Base-by-base conservation (phyloP, 202 grass and related monocot genomes). In the Bolboschoenoplectus hybrid region DNA sequence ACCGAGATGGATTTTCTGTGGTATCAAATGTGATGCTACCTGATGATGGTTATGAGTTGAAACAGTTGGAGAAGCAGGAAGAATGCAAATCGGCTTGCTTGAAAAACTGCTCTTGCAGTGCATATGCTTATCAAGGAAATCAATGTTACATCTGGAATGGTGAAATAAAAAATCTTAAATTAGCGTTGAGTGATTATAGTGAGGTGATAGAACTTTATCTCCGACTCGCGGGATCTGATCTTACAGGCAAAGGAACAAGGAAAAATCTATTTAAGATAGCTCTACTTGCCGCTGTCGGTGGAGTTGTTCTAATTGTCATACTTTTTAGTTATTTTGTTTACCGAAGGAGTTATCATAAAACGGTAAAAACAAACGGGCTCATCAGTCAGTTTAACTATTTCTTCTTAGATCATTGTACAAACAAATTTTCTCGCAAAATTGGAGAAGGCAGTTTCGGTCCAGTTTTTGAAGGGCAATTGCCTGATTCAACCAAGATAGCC, bases 401-500 rank as follows among this genome's bases (percentile, higher is more conserved):
- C 10, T 73, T 86, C 11, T 70, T 95, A 74, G 89, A 55, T 38
- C 71, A 84, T 46, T 85, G 82, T 78, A 92, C 91, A 73, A 81
- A 72, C 74, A 86, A 82, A 4, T 95, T 95, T 88, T 83, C 87
- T n/a, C 80, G 89, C 70, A 92, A 92, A 80, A 87, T 92, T 65
- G 91, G 93, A 13, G 85, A 88, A 51, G 89, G 93, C 56, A 91
- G 91, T 75, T 95, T 95, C 45, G 91, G 89, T 4, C 45, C 91
- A 16, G 93, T 95, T 68, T 95, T 89, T 84, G 92, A 84, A 40
- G 93, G 89, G 1, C 50, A 11, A 6, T 88, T 95, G 39, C 66
- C 79, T 7, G 91, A 92, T 81, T 79, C 19, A 50, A 91, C 89
- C 55, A 63, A 63, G 71, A 85, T 95, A 80, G 89, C 91, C 1